phyloP scores from a whole-genome alignment of 1,284 basidiomycete genomes.

The Cutaneotrichosporon spelunceum region DNA sequence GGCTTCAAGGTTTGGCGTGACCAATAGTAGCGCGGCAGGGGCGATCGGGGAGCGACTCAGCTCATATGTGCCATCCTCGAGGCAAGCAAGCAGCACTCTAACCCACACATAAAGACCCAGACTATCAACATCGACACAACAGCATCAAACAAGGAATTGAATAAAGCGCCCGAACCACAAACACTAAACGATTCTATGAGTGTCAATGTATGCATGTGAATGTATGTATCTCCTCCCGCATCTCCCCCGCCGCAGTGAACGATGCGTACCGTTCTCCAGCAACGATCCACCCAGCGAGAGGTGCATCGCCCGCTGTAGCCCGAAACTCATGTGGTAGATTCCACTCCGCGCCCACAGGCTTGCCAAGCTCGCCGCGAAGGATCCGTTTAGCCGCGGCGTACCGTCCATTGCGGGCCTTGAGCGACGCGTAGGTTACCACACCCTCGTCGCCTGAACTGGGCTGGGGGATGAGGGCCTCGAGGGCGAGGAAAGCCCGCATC shows the following conservation, averaged over 20 bases:
- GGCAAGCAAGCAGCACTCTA: not conserved
- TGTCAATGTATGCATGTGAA: constrained; percentile 5
- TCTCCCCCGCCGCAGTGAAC: constrained; percentile 45
- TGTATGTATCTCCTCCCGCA: not conserved
- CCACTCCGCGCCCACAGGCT: constrained; percentile 11
- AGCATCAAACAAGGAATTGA: not conserved
- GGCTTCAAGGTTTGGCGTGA: constrained; percentile 41
- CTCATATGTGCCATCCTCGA: not conserved
- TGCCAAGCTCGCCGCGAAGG: constrained; percentile 52
- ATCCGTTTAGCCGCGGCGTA: constrained; percentile 57
- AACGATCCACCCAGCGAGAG: constrained; percentile 63
- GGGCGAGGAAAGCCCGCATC: constrained; percentile 52
- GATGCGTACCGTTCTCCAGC: constrained; percentile 58
- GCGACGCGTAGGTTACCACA: constrained; percentile 49
- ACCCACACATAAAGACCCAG: not conserved
- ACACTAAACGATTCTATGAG: not conserved
- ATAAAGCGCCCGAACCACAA: not conserved
- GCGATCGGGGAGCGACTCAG: not conserved
- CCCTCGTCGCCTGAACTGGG: not conserved
- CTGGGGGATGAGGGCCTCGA: constrained; percentile 22
- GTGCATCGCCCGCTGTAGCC: constrained; percentile 25
- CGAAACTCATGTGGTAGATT: constrained; percentile 15
- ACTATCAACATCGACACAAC: not conserved
- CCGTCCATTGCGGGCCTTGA: constrained; percentile 47
- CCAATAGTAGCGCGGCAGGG: constrained; percentile 21